Evolutionary conservation across 257 asterid species (phyloP), one percentile per base, ranked within the genome.

Genomic region (Nyctanthes arbortristis): DNA sequence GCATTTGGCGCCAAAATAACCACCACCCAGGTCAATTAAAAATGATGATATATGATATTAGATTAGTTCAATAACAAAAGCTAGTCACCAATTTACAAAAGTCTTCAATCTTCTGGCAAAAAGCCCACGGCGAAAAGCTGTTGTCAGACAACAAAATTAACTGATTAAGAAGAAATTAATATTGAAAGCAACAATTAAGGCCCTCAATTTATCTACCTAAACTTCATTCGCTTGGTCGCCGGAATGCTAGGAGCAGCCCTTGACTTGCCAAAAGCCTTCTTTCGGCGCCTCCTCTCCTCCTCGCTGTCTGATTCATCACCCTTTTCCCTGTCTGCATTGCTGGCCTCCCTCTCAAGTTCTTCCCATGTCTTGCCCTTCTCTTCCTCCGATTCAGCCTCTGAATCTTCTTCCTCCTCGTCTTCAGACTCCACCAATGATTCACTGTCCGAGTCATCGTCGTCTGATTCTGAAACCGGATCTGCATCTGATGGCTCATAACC

Each of bases 361-460:
- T 87, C 96, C 96, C 96, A 89, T 2, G 96, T 84, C 70, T 87
- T 85, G 5, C 96, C 96, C 72, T 85, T 47, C 55, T 89, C 96
- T 69, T 89, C 95, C 68, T 83, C 96, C 0, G 78, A 73, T 10
- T 60, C 92, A 1, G 55, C 81, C 27, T 79, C 90, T 0, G 84
- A 74, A 61, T 76, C 87, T 14, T 84, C 90, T 22, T 82, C 91
- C 31, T 78, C 89, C 0, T 88, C 93, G 0, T 88, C 93, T 52
- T 84, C 96, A 1, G 94, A 89, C 65, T 85, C 94, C 11, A 89
- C 95, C 67, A 89, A 72, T 0, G 95, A 87, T 34, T 78, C 96
- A 22, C 89, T 85, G 24, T 80, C 92, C 0, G 89, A 78, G 66
- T 57, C 92, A 0, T 87, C 96, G 3, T 89, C 95, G 4, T 84